A percentile compares a stretch with the other conserved stretches of the same genome.
These are phyloP conservation scores for Xylaria digitata DNA, from an alignment of 2,329 filamentous ascomycete genomes.

Conservation along the genomic window DNA sequence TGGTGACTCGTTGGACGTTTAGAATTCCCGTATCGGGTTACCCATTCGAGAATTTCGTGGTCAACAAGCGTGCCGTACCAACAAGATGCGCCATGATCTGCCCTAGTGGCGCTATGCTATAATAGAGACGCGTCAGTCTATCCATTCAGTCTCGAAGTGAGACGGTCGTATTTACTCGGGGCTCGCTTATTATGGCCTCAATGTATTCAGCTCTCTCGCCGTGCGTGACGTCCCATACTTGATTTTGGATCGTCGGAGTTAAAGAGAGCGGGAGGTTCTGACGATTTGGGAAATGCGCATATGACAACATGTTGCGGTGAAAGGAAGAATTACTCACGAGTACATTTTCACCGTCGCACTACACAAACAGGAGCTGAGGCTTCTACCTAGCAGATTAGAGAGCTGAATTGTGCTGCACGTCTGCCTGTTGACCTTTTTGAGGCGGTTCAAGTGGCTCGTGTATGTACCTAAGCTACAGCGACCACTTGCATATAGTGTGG, in stretches of 20 bases:
- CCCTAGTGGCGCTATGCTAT: constrained; percentile 8
- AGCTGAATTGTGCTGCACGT: not conserved
- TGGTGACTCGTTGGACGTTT: not conserved
- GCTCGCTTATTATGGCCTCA: constrained; percentile 12
- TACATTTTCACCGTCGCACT: not conserved
- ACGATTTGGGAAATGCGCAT: not conserved
- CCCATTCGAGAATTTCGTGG: constrained; percentile 28
- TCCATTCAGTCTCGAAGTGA: not conserved
- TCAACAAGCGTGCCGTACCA: constrained; percentile 19
- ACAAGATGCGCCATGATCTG: constrained; percentile 6
- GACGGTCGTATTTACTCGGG: constrained; percentile 6
- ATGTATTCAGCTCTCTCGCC: constrained; percentile 29
- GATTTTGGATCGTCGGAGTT: constrained; percentile 15
- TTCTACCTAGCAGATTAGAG: not conserved
- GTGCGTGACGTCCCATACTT: constrained; percentile 21
- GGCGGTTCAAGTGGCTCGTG: not conserved
- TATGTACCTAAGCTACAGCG: too few species aligned
- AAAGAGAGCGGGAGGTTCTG: not conserved
- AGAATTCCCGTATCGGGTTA: constrained; percentile 6
- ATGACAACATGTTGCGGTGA: constrained; percentile 24
- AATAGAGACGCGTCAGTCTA: not conserved
- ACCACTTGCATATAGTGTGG: too few species aligned
- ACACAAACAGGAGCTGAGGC: too few species aligned
- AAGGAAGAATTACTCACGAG: not conserved
- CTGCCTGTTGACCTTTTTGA: not conserved